Conservation (phyloP, 805 yeast genomes). For the Saturnispora besseyi region DNA sequence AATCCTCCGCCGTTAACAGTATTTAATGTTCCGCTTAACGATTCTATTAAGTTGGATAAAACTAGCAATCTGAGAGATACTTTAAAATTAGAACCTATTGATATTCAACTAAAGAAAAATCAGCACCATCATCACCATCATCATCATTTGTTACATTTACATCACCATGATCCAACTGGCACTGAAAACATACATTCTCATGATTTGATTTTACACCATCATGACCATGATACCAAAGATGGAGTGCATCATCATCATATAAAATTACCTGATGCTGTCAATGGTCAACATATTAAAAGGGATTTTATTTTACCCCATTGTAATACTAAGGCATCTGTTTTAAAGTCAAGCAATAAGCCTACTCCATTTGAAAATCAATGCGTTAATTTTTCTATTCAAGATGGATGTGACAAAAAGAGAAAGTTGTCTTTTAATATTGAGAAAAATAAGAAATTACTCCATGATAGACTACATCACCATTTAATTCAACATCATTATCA, state of each 20-base stretch:
- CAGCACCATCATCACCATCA: conserved; percentile 10
- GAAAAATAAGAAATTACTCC: neutral
- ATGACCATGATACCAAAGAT: conserved; percentile 7
- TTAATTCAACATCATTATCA: neutral
- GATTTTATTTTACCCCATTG: conserved; percentile 24
- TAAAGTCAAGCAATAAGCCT: neutral
- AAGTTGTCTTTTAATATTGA: neutral
- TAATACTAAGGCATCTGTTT: conserved; percentile 1
- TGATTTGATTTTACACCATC: conserved; percentile 15
- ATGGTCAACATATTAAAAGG: conserved; percentile 21
- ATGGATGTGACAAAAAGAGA: neutral
- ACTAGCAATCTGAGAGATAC: conserved; percentile 4
- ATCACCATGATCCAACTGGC: conserved; percentile 11
- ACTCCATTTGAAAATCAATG: neutral
- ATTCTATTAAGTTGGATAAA: neutral
- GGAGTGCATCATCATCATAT: conserved; percentile 23
- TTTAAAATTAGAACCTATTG: neutral
- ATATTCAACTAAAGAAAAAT: neutral
- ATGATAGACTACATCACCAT: neutral
- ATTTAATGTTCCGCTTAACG: neutral
- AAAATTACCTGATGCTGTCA: conserved; percentile 23
- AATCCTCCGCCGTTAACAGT: conserved; percentile 1
- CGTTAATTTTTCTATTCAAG: neutral
- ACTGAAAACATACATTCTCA: conserved; percentile 11
- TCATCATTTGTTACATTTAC: conserved; percentile 15